phyloP scores from a whole-genome alignment of 148 eudicot species.

The Arbutus unedo region DNA sequence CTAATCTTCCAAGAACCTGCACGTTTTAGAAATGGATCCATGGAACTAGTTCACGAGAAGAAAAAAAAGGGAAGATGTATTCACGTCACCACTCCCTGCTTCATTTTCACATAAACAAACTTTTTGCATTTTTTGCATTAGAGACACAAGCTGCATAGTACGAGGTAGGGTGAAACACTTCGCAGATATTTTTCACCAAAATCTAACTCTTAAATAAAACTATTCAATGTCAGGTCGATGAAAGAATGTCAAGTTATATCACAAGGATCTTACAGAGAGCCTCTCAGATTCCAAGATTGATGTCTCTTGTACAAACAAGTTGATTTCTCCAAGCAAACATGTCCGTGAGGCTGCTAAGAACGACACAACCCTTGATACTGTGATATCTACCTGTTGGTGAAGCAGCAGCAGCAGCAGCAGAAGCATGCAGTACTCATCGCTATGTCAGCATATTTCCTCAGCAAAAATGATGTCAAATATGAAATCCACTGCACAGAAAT shows the following conservation, averaged over 20 bases:
- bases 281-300: background rate
- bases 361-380: background rate
- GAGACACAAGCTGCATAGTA: background rate
- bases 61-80: background rate
- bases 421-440: background rate
- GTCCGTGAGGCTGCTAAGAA: background rate
- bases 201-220: background rate
- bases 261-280: too few relatives aligned
- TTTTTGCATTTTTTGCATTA: background rate
- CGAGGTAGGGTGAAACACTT: background rate
- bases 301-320: background rate
- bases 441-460: constrained; percentile 48
- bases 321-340: background rate
- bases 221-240: background rate
- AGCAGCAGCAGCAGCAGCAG: background rate
- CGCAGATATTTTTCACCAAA: background rate
- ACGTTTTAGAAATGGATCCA: background rate
- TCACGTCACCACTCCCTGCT: too few relatives aligned
- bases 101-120: background rate
- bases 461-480: constrained; percentile 65
- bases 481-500: constrained; percentile 51
- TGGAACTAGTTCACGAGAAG: background rate
- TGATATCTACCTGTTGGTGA: too few relatives aligned
- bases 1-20: background rate
- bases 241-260: background rate